phyloP scores from a whole-genome alignment of 1,284 basidiomycete species.

The Apiotrichum brassicae region DNA sequence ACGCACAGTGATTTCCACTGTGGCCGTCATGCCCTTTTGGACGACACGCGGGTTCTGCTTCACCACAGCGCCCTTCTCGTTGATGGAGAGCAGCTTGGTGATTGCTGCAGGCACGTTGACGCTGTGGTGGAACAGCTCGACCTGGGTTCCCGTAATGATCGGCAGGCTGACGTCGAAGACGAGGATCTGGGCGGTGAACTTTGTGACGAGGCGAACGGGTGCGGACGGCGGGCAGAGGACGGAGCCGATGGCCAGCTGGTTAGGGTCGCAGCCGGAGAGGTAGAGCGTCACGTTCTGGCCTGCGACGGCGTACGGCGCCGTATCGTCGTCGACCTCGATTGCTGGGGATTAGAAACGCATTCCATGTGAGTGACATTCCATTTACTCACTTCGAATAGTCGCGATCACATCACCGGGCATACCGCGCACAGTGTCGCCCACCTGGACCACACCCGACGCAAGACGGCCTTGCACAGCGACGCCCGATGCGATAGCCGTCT shows the following conservation, averaged over 20 bases:
- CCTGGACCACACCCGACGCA: slow-evolving; percentile 80
- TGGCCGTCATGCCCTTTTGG: slow-evolving; percentile 72
- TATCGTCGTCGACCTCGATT: slow-evolving; percentile 77
- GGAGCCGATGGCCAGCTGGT: slow-evolving; percentile 78
- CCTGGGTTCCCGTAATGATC: slow-evolving; percentile 77
- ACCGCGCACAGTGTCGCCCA: slow-evolving; percentile 78
- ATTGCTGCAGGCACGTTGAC: slow-evolving; percentile 84
- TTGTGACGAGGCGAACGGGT: slow-evolving; percentile 64
- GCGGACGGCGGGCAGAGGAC: slow-evolving; percentile 74
- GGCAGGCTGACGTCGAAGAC: slow-evolving; percentile 90
- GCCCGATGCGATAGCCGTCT: slow-evolving; percentile 62
- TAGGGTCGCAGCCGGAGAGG: slow-evolving; percentile 74
- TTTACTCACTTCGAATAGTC: slow-evolving; percentile 64
- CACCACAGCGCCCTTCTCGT: slow-evolving; percentile 72
- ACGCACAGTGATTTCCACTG: slow-evolving; percentile 73
- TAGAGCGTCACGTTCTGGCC: slow-evolving; percentile 84
- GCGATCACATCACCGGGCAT: slow-evolving; percentile 89
- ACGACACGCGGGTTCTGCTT: slow-evolving; percentile 81
- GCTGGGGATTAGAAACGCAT: neutral
- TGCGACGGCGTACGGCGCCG: slow-evolving; percentile 78
- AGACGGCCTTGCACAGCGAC: slow-evolving; percentile 80
- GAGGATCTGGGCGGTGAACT: slow-evolving; percentile 80
- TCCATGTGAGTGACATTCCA: neutral
- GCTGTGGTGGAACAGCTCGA: slow-evolving; percentile 92
- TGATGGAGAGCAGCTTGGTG: slow-evolving; percentile 65